These are phyloP conservation scores for Rasamsonia emersonii DNA, from an alignment of 2,329 filamentous ascomycete species.

Conservation along the genomic window DNA sequence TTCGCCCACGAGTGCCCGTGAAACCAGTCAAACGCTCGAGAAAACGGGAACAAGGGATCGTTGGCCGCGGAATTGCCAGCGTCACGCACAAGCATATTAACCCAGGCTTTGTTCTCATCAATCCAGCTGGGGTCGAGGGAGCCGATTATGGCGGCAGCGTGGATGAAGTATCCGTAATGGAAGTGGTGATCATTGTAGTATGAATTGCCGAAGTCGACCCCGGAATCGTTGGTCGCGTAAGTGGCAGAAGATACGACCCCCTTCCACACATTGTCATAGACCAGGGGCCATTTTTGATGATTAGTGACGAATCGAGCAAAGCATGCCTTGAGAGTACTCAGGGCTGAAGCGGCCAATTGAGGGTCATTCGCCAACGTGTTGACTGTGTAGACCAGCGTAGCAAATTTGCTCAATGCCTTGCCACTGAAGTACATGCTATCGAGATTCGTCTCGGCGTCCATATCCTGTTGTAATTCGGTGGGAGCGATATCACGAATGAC, in stretches of 20 bases:
- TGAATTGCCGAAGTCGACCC: conserved; percentile 79
- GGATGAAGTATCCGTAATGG: conserved; percentile 76
- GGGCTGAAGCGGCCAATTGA: conserved; percentile 47
- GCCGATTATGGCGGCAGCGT: conserved; percentile 74
- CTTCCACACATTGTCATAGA: conserved; percentile 59
- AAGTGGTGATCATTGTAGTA: conserved; percentile 62
- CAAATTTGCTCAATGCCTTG: conserved; percentile 75
- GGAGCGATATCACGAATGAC: conserved; percentile 55
- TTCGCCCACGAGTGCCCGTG: conserved; percentile 90
- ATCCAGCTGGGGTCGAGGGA: conserved; percentile 71
- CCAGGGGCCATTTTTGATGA: conserved; percentile 53
- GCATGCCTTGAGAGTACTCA: conserved; percentile 55
- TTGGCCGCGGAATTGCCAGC: conserved; percentile 63
- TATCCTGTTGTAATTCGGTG: conserved; percentile 69
- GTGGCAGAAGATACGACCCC: conserved; percentile 70
- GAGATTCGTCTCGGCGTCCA: conserved; percentile 62
- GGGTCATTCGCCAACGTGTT: conserved; percentile 55
- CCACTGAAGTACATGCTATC: conserved; percentile 92
- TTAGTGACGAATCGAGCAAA: conserved; percentile 62
- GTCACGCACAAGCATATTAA: conserved; percentile 79
- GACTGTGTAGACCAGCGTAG: conserved; percentile 56
- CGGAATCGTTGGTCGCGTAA: conserved; percentile 59
- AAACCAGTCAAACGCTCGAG: conserved; percentile 84
- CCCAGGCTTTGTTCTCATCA: conserved; percentile 62
- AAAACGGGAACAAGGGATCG: conserved; percentile 73